phyloP scores from a whole-genome alignment of 2,329 filamentous ascomycete species.

The Helotiales sp. region DNA sequence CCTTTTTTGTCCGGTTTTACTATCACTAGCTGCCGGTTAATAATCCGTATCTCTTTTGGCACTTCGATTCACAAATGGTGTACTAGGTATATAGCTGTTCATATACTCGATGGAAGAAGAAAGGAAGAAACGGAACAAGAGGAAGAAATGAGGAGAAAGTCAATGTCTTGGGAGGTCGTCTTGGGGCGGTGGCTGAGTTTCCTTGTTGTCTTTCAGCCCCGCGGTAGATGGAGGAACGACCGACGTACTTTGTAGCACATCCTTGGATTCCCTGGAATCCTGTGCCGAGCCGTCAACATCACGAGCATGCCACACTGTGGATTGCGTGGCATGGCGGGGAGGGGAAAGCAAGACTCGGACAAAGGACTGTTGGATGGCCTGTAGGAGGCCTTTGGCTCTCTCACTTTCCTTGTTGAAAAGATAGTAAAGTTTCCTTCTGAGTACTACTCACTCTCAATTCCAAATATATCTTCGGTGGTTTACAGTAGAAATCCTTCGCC shows the following conservation, averaged over 20 bases:
- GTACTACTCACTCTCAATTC: background rate
- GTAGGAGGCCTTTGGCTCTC: too few relatives aligned
- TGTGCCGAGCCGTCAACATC: background rate
- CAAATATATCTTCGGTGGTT: background rate
- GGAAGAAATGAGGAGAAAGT: background rate
- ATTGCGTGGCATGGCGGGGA: background rate
- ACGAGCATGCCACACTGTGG: background rate
- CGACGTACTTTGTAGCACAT: background rate
- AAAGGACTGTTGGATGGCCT: too few relatives aligned
- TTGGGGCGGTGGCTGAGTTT: constrained; percentile 11
- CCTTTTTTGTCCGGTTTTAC: background rate
- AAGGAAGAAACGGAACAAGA: background rate
- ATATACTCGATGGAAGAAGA: background rate
- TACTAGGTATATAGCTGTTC: background rate
- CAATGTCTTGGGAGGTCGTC: background rate
- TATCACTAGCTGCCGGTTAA: background rate
- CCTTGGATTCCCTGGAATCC: background rate
- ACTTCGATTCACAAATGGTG: background rate
- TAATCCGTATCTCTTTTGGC: background rate
- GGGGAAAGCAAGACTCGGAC: background rate
- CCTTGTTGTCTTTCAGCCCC: background rate
- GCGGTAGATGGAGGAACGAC: background rate
- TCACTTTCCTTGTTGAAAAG: too few relatives aligned
- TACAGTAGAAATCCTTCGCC: background rate
- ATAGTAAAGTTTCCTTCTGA: too few relatives aligned